A percentile compares a stretch with the other conserved stretches of the same genome.
phyloP scores from a whole-genome alignment of 2,329 filamentous ascomycete species.

The Cladophialophora exuberans region DNA sequence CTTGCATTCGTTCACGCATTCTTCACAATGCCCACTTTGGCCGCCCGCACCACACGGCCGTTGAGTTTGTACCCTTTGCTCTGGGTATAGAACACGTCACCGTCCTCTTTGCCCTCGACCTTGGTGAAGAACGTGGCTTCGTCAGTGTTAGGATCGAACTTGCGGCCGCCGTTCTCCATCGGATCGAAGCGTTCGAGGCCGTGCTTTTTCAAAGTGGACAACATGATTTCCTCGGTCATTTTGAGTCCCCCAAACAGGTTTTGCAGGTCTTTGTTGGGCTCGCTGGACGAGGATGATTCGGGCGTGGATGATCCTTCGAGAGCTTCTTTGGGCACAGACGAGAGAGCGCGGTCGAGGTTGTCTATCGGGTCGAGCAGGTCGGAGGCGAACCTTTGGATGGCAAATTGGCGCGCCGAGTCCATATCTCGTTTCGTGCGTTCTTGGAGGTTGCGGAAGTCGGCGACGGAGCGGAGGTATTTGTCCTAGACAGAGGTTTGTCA shows the following conservation, averaged over 20 bases:
- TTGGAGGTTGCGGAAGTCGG: constrained; percentile 97
- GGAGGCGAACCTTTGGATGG: constrained; percentile 90
- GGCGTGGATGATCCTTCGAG: constrained; percentile 51
- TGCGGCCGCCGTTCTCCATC: constrained; percentile 65
- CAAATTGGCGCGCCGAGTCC: constrained; percentile 84
- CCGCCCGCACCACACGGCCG: constrained; percentile 82
- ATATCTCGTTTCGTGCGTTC: constrained; percentile 91
- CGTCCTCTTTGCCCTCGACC: constrained; percentile 83
- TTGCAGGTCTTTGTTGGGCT: constrained; percentile 69
- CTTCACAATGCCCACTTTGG: constrained; percentile 96
- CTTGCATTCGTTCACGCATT: constrained; percentile 60
- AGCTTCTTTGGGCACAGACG: constrained; percentile 75
- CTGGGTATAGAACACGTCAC: constrained; percentile 87
- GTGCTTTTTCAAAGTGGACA: constrained; percentile 89
- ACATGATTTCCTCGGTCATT: constrained; percentile 91
- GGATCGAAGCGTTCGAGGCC: constrained; percentile 89
- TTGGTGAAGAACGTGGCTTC: constrained; percentile 96
- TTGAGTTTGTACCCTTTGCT: constrained; percentile 96
- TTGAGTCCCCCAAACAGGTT: constrained; percentile 86
- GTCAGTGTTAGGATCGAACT: constrained; percentile 95
- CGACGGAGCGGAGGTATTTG: constrained; percentile 89
- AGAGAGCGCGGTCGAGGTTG: constrained; percentile 92
- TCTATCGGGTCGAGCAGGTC: constrained; percentile 95
- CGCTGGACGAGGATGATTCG: constrained; percentile 32
- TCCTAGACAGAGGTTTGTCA: constrained; percentile 71